phyloP scores from a whole-genome alignment of 1,284 basidiomycete genomes.

The Austroboletus novae-zelandiae region DNA sequence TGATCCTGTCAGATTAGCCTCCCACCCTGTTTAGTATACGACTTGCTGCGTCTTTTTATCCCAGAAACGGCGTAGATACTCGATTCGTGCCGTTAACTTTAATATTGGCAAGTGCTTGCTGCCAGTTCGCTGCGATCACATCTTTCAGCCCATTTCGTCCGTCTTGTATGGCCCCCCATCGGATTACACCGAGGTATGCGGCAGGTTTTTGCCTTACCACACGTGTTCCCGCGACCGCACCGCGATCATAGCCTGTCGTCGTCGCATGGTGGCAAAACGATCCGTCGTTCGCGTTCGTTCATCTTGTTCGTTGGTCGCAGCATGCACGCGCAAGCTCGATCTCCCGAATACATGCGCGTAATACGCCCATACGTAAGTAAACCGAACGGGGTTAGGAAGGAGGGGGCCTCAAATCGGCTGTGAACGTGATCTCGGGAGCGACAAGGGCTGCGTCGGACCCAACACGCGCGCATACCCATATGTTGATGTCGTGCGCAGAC shows the following conservation, averaged over 20 bases:
- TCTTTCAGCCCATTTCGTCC: constrained; percentile 4
- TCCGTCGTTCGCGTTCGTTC: constrained; percentile 8
- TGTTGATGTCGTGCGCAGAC: neutral
- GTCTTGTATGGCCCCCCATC: constrained; percentile 6
- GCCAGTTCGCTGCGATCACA: neutral
- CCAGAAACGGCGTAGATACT: constrained; percentile 4
- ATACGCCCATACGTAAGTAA: constrained; percentile 5
- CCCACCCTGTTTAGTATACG: constrained; percentile 15
- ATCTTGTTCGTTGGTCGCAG: constrained; percentile 8
- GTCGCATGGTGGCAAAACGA: constrained; percentile 16
- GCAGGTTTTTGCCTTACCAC: constrained; percentile 14
- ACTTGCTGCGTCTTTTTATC: constrained; percentile 7
- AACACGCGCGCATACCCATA: neutral
- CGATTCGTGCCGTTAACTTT: constrained; percentile 7
- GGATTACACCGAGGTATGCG: constrained; percentile 5
- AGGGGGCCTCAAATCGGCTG: constrained; percentile 4
- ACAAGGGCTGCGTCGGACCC: constrained; percentile 11
- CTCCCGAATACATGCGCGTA: constrained; percentile 4
- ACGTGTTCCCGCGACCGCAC: constrained; percentile 26
- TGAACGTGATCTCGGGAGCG: constrained; percentile 28
- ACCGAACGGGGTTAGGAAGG: constrained; percentile 18
- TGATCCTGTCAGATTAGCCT: constrained; percentile 22
- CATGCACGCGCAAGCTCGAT: constrained; percentile 6
- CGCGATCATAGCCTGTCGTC: constrained; percentile 22
- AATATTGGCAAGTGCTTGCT: neutral